Base-by-base conservation (phyloP, 164 flowering plant species). In the Piper longum region DNA sequence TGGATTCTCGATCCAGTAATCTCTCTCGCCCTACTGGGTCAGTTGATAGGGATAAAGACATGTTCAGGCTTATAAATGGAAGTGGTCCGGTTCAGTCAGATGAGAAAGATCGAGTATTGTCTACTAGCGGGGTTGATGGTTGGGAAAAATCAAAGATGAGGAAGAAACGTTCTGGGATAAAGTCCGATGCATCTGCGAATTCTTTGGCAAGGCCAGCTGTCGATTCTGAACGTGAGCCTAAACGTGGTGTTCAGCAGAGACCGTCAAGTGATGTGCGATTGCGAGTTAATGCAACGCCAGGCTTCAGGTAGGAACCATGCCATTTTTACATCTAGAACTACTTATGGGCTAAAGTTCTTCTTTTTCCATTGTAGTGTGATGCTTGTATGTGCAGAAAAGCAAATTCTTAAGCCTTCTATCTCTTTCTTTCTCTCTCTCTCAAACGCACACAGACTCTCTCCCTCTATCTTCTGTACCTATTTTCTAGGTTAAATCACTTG, bases 141-240 rank as follows among this genome's bases (percentile, higher is more conserved):
- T 90, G 95, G 95, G 97, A 90, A 62, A 90, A 85, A 77, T 71
- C 95, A 69, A 87, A 83, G 73, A 85, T 83, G 92, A 83, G 83
- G 78, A 87, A 86, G 72, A 87, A 80, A 71, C 97, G 95, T 45
- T 85, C 95, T 40, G 79, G 83, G 5, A 85, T 83, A 65, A 89
- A 87, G 75, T 64, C 82, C 56, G 95, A 84, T 75, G 72, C 63
- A 70, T 74, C 83, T 72, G 63, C 78, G 39, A 68, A 76, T 74
- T 48, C 71, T 43, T 89, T 88, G 0, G 42, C 78, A 60, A 82
- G 69, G 41, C 80, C 82, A 68, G 65, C 80, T 48, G 64, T 69
- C 57, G 90, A 83, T 59, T 73, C 69, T 61, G 92, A 87, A 54
- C 78, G 76, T 36, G 92, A 84, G 54, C 65, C 68, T 12, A 85